Evolutionary conservation across 1,284 basidiomycete species (phyloP).

Genomic region (Moesziomyces antarcticus): DNA sequence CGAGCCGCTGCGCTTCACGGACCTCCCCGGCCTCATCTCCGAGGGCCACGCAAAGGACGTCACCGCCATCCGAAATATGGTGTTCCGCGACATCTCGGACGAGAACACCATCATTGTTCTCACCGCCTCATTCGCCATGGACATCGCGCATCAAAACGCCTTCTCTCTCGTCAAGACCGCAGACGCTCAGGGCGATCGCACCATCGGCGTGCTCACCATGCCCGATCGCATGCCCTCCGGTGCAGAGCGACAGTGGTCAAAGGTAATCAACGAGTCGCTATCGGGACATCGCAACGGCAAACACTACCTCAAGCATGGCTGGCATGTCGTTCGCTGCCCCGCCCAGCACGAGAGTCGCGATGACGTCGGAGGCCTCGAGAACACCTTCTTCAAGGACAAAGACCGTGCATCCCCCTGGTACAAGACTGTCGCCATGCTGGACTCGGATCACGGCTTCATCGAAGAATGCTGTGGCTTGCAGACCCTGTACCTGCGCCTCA

Average conservation of each 20-base stretch:
- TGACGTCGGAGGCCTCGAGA: conserved; percentile 10
- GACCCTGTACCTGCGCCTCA: conserved; percentile 15
- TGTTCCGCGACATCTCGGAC: conserved; percentile 16
- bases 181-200: conserved; percentile 10
- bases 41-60: conserved; percentile 7
- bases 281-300: neutral
- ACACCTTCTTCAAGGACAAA: conserved; percentile 2
- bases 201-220: conserved; percentile 33
- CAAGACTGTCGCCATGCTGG: conserved; percentile 5
- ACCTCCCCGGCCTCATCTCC: conserved; percentile 26
- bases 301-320: conserved; percentile 29
- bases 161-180: conserved; percentile 9
- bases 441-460: conserved; percentile 13
- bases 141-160: conserved; percentile 14
- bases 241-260: conserved; percentile 16
- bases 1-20: conserved; percentile 29
- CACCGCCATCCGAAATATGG: conserved; percentile 15
- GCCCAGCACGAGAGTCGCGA: conserved; percentile 14
- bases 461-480: conserved; percentile 16
- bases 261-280: conserved; percentile 23
- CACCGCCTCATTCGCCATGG: conserved; percentile 16
- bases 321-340: conserved; percentile 31
- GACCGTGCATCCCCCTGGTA: neutral
- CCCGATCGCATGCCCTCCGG: conserved; percentile 25
- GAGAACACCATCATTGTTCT: conserved; percentile 17